These are phyloP conservation scores for Leishmania major DNA, from an alignment of 208 protist species.

Conservation along the genomic window DNA sequence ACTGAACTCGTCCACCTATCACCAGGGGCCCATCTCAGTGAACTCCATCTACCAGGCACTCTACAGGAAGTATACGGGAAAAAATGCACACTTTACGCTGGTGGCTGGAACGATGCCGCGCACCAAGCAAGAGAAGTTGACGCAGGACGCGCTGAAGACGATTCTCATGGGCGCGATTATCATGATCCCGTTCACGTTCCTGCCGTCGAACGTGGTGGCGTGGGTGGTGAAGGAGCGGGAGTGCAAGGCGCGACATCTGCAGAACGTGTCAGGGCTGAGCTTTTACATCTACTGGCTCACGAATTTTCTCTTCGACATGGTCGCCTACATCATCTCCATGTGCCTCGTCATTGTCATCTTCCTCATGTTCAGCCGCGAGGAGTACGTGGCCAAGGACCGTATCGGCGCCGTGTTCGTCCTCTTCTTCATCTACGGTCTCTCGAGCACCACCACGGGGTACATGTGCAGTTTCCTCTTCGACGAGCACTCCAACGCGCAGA, in stretches of 20 bases:
- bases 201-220: slow-evolving; percentile 61
- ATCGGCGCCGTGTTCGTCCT: slow-evolving; percentile 32
- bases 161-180: slow-evolving; percentile 27
- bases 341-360: slow-evolving; percentile 43
- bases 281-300: slow-evolving; percentile 71
- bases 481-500: slow-evolving; percentile 60
- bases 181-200: slow-evolving; percentile 49
- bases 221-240: slow-evolving; percentile 86
- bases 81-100: slow-evolving; percentile 11
- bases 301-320: slow-evolving; percentile 66
- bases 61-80: slow-evolving; percentile 23
- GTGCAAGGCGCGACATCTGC: slow-evolving; percentile 74
- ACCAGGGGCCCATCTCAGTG: slow-evolving; percentile 35
- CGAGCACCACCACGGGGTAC: slow-evolving; percentile 39
- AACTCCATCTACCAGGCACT: slow-evolving; percentile 34
- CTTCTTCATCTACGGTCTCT: slow-evolving; percentile 56
- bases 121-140: slow-evolving; percentile 34
- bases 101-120: slow-evolving; percentile 38
- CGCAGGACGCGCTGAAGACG: slow-evolving; percentile 33
- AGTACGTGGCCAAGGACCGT: slow-evolving; percentile 41
- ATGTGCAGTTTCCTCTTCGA: slow-evolving; percentile 58
- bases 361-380: slow-evolving; percentile 40
- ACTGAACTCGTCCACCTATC: slow-evolving; percentile 38
- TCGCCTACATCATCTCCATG: slow-evolving; percentile 48
- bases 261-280: slow-evolving; percentile 74